phyloP scores from a whole-genome alignment of 106 monocot genomes.

The Xerophyta viscosa region DNA sequence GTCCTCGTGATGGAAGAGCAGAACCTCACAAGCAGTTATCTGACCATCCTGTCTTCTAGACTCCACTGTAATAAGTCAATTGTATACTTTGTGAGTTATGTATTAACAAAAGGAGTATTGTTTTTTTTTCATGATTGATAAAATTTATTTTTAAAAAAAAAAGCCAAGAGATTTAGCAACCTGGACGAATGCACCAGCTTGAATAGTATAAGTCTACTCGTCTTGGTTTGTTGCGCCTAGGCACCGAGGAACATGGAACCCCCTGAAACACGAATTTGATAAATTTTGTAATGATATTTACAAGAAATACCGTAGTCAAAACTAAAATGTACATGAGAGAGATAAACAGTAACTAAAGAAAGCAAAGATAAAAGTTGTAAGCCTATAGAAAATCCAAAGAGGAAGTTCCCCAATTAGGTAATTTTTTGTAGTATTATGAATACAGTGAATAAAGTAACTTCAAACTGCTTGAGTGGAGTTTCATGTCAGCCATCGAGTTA shows the following conservation, averaged over 20 bases:
- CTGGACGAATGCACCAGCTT: conserved; percentile 92
- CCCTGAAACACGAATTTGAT: conserved; percentile 33
- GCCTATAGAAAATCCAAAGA: too few relatives aligned
- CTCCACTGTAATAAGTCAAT: conserved; percentile 31
- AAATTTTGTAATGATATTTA: too few relatives aligned
- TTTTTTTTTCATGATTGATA: too few relatives aligned
- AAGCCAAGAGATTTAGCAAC: background rate
- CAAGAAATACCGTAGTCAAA: too few relatives aligned
- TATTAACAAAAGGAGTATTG: background rate
- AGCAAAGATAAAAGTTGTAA: too few relatives aligned
- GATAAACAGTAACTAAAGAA: background rate
- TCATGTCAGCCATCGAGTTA: too few relatives aligned
- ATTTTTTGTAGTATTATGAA: too few relatives aligned
- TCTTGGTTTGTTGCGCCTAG: conserved; percentile 68
- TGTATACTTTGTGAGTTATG: background rate
- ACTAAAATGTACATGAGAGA: too few relatives aligned
- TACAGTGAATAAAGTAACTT: too few relatives aligned
- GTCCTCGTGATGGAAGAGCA: conserved; percentile 90
- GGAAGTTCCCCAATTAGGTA: too few relatives aligned
- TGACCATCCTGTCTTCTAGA: conserved; percentile 62
- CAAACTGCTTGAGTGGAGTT: too few relatives aligned
- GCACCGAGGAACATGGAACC: conserved; percentile 41
- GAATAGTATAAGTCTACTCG: conserved; percentile 90
- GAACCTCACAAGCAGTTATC: conserved; percentile 75
- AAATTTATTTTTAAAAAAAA: too few relatives aligned